phyloP scores from a whole-genome alignment of 768 basidiomycete species.

The Boletus rex-veris region DNA sequence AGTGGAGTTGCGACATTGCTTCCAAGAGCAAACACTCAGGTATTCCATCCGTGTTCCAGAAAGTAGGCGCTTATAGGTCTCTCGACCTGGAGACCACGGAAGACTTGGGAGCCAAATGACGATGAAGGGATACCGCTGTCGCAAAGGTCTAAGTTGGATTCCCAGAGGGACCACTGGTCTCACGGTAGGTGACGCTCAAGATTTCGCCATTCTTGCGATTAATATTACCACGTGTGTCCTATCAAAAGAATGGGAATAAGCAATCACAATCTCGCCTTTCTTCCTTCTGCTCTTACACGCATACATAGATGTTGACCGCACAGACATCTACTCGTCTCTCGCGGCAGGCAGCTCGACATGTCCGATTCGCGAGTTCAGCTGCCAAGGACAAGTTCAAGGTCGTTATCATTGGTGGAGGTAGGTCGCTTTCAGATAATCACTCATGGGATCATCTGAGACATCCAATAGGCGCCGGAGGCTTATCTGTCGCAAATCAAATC shows the following conservation, averaged over 20 bases:
- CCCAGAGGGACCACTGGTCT: background rate
- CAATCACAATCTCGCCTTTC: background rate
- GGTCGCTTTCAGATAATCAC: slow-evolving; percentile 17
- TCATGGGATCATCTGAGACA: slow-evolving; percentile 1
- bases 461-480: slow-evolving; percentile 67
- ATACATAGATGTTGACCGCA: slow-evolving; percentile 3
- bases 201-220: slow-evolving; percentile 17
- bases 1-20: too few relatives aligned
- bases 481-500: slow-evolving; percentile 85
- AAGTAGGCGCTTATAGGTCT: too few relatives aligned
- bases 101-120: background rate
- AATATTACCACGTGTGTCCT: background rate
- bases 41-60: too few relatives aligned
- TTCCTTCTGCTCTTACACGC: background rate
- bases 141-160: too few relatives aligned
- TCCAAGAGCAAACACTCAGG: too few relatives aligned
- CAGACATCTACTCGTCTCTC: slow-evolving; percentile 5
- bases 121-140: too few relatives aligned
- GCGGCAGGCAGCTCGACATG: slow-evolving; percentile 5
- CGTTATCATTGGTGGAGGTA: slow-evolving; percentile 85
- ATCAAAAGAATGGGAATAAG: background rate
- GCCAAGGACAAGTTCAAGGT: slow-evolving; percentile 68
- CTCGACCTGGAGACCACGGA: too few relatives aligned
- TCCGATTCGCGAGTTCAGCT: slow-evolving; percentile 24
- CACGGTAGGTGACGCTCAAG: background rate